Conservation (phyloP, 805 yeast genomes). For the Candida oleophila region DNA sequence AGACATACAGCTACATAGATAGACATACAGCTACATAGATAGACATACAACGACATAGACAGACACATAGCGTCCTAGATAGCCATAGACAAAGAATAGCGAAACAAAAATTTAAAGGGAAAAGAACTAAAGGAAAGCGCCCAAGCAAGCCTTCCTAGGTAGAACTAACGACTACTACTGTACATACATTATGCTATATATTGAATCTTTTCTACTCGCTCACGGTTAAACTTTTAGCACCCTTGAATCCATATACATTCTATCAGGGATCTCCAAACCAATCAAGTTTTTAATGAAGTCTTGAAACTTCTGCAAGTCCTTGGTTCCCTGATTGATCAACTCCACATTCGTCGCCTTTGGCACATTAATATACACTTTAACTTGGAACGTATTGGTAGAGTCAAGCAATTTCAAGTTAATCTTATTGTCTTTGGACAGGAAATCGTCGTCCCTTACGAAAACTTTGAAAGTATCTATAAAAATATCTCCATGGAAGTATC, state of each 20-base stretch:
- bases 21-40: no score
- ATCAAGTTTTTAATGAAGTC: slow-evolving; percentile 67
- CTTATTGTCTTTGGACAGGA: slow-evolving; percentile 18
- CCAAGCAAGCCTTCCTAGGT: no score
- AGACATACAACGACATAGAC: no score
- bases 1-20: no score
- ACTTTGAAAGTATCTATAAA: slow-evolving; percentile 59
- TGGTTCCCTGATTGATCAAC: slow-evolving; percentile 61
- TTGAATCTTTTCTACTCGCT: no score
- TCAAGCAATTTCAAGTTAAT: slow-evolving; percentile 44
- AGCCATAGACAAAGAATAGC: no score
- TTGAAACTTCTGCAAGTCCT: slow-evolving; percentile 60
- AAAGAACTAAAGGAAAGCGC: no score
- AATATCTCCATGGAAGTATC: slow-evolving; percentile 60
- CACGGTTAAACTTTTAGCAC: no score
- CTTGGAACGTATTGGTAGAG: slow-evolving; percentile 53
- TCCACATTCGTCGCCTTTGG: slow-evolving; percentile 75
- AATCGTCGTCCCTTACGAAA: slow-evolving; percentile 36
- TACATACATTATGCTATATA: no score
- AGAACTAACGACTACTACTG: no score
- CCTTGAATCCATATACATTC: slow-evolving; percentile 80
- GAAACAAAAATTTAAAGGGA: no score
- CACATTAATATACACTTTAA: slow-evolving; percentile 70
- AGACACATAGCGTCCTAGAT: no score
- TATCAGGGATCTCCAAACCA: slow-evolving; percentile 70